These are phyloP conservation scores for Rugosomyces carneus DNA, from an alignment of 1,284 basidiomycete genomes.

Conservation along the genomic window DNA sequence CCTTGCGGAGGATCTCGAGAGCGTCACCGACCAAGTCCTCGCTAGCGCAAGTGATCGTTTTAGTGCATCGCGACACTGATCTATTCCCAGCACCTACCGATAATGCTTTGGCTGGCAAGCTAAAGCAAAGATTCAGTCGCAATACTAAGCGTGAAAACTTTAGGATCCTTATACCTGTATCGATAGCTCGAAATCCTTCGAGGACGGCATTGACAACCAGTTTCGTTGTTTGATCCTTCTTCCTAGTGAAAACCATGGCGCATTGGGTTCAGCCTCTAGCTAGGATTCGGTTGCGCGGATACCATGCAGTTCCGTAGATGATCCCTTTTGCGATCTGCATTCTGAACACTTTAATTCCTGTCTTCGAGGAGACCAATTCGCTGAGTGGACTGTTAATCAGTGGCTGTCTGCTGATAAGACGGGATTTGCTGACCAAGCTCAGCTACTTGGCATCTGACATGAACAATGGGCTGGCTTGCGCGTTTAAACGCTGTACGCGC, in stretches of 20 bases:
- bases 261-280: conserved; percentile 3
- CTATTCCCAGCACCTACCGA: conserved; percentile 36
- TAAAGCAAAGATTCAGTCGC: conserved; percentile 17
- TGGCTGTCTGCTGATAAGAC: not conserved
- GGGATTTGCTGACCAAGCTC: not conserved
- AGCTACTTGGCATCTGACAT: not conserved
- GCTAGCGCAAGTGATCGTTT: conserved; percentile 29
- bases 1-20: conserved; percentile 42
- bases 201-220: conserved; percentile 68
- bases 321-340: conserved; percentile 21
- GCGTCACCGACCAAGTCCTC: conserved; percentile 78
- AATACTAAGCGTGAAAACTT: not conserved
- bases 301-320: conserved; percentile 36
- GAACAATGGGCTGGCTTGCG: not conserved
- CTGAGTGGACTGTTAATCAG: conserved; percentile 4
- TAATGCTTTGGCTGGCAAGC: conserved; percentile 79
- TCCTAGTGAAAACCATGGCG: conserved; percentile 37
- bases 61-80: not conserved
- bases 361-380: not conserved
- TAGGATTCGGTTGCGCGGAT: conserved; percentile 1
- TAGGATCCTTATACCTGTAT: conserved; percentile 50
- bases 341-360: not conserved
- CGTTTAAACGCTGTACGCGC: not conserved
- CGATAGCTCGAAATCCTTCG: conserved; percentile 72
- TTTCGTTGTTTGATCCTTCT: conserved; percentile 62